Percentiles rank a stretch among this genome's conserved stretches.
These are phyloP conservation scores for Albizia julibrissin DNA, from an alignment of 306 rosid genomes.

Conservation along the genomic window DNA sequence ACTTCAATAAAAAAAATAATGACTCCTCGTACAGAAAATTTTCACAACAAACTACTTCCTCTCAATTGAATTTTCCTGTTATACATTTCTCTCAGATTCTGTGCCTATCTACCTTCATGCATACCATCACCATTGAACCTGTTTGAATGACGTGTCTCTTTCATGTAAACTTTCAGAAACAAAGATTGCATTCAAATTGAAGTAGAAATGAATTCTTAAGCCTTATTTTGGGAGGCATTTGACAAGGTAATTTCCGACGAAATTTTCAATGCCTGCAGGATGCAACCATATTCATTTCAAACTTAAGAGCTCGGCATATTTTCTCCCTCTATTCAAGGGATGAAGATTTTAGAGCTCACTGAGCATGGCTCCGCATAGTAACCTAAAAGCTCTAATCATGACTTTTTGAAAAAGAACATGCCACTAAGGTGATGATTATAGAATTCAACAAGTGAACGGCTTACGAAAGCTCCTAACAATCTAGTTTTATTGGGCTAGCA, in stretches of 20 bases:
- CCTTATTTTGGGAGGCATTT: background rate
- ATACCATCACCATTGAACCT: background rate
- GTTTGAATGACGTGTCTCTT: background rate
- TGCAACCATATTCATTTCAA: constrained; percentile 17
- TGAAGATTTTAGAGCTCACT: background rate
- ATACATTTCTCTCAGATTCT: constrained; percentile 1
- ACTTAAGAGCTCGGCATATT: background rate
- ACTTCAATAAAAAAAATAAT: background rate
- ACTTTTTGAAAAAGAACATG: background rate
- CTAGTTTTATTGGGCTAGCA: background rate
- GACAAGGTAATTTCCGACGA: background rate
- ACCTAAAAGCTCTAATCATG: constrained; percentile 1
- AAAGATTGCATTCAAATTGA: background rate
- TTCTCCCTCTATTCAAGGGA: background rate
- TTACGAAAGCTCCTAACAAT: background rate
- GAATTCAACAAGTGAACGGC: constrained; percentile 9
- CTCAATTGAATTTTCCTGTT: background rate
- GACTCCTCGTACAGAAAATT: background rate
- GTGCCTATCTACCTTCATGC: background rate
- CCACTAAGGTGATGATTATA: background rate
- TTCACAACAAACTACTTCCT: background rate
- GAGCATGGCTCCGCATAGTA: background rate
- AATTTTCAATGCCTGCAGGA: background rate
- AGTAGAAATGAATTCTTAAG: background rate
- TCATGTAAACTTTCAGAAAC: constrained; percentile 1